Evolutionary conservation across 2,329 filamentous ascomycete species (phyloP).

Genomic region (Colletotrichum nymphaeae): DNA sequence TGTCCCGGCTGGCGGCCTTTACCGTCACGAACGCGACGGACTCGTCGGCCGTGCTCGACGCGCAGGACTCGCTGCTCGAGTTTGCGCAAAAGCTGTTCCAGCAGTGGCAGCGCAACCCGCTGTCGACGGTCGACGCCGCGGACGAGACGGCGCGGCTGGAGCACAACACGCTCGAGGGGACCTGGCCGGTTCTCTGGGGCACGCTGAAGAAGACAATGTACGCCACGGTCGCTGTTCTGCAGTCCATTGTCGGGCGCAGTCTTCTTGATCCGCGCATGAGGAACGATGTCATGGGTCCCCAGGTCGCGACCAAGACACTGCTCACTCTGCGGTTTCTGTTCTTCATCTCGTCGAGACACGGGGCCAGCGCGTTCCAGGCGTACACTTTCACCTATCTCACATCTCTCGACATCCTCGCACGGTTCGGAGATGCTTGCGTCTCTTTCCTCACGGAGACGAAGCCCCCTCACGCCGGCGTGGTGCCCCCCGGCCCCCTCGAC

Average conservation of each 20-base stretch:
- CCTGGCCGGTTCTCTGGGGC: conserved; percentile 80
- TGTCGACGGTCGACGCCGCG: conserved; percentile 78
- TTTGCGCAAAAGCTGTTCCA: conserved; percentile 75
- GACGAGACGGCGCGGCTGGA: conserved; percentile 74
- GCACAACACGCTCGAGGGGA: conserved; percentile 72
- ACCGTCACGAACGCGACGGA: conserved; percentile 67
- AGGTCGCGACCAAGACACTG: conserved; percentile 77
- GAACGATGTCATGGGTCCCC: conserved; percentile 63
- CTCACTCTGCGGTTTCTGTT: conserved; percentile 81
- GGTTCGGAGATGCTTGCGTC: conserved; percentile 74
- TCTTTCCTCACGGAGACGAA: conserved; percentile 75
- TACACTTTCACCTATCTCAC: conserved; percentile 87
- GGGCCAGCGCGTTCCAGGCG: conserved; percentile 80
- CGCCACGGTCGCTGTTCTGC: conserved; percentile 78
- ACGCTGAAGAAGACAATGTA: conserved; percentile 82
- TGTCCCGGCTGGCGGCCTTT: conserved; percentile 74
- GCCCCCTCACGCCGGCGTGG: conserved; percentile 58
- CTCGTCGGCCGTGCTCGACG: conserved; percentile 57
- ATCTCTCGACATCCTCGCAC: conserved; percentile 82
- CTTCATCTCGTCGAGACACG: conserved; percentile 83
- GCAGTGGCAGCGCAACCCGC: conserved; percentile 79
- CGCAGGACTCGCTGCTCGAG: conserved; percentile 71
- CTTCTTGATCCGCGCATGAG: conserved; percentile 62
- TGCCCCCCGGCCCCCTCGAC: conserved; percentile 72
- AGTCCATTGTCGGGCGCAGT: conserved; percentile 76